These are phyloP conservation scores for Botrytis galanthina DNA, from an alignment of 2,329 filamentous ascomycete genomes.

Conservation along the genomic window DNA sequence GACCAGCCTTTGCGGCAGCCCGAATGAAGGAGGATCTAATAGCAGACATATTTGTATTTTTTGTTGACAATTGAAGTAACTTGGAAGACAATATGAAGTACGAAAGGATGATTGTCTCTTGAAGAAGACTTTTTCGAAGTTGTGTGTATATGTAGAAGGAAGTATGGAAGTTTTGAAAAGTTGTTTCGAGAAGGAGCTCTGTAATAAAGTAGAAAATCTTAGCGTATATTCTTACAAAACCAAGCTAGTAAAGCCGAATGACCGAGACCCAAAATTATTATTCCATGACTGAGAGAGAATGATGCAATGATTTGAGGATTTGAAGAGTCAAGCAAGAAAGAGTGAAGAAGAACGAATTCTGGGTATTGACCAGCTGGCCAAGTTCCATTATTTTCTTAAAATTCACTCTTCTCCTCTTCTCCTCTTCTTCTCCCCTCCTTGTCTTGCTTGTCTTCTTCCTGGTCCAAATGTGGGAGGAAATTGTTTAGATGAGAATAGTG, in stretches of 20 bases:
- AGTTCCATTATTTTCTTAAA: background rate
- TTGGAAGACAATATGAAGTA: background rate
- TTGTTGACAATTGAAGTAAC: background rate
- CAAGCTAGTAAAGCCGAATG: constrained; percentile 5
- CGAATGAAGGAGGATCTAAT: constrained; percentile 12
- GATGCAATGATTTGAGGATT: background rate
- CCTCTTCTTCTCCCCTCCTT: background rate
- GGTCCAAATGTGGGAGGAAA: background rate
- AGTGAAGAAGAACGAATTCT: background rate
- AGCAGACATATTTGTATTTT: constrained; percentile 14
- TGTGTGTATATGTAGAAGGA: background rate
- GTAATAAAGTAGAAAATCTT: constrained; percentile 10
- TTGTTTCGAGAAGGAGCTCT: constrained; percentile 6
- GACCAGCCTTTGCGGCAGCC: constrained; percentile 15
- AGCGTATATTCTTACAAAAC: background rate
- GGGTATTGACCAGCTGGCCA: background rate
- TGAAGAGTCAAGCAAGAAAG: no score
- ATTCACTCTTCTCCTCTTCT: background rate
- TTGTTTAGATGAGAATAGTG: background rate
- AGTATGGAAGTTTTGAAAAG: background rate
- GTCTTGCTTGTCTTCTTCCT: background rate
- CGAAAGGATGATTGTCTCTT: background rate
- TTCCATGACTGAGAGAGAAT: background rate
- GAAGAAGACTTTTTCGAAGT: background rate
- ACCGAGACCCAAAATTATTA: constrained; percentile 1